These are phyloP conservation scores for Mucor sp. DNA, from an alignment of 371 early-diverging fungal genomes.

Conservation along the genomic window DNA sequence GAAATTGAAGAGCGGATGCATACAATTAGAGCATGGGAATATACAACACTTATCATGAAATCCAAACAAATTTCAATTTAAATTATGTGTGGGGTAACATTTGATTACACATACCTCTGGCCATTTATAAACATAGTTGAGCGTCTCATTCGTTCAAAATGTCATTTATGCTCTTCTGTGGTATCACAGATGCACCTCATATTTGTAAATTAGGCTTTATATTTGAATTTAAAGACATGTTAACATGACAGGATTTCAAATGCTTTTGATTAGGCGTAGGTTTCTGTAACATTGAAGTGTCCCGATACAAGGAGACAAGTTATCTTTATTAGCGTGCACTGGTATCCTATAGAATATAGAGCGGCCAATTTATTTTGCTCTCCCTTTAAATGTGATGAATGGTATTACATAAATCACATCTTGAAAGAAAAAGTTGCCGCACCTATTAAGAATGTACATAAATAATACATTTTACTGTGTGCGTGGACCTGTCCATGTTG, in stretches of 20 bases:
- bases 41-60: background rate
- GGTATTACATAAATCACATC: background rate
- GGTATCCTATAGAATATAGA: background rate
- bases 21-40: background rate
- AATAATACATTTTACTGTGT: background rate
- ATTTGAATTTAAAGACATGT: background rate
- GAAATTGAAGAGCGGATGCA: background rate
- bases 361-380: background rate
- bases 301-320: background rate
- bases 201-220: background rate
- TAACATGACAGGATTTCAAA: background rate
- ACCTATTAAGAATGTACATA: background rate
- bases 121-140: background rate
- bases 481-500: background rate
- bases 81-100: background rate
- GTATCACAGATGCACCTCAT: background rate
- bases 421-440: background rate
- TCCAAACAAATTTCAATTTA: background rate
- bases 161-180: background rate
- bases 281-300: background rate
- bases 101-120: background rate
- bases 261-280: background rate
- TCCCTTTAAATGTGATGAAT: background rate
- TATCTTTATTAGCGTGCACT: background rate
- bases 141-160: background rate